A percentile compares a stretch with the other conserved stretches of the same genome.
phyloP scores from a whole-genome alignment of 495 filamentous ascomycete species.

The Daldinia grandis region DNA sequence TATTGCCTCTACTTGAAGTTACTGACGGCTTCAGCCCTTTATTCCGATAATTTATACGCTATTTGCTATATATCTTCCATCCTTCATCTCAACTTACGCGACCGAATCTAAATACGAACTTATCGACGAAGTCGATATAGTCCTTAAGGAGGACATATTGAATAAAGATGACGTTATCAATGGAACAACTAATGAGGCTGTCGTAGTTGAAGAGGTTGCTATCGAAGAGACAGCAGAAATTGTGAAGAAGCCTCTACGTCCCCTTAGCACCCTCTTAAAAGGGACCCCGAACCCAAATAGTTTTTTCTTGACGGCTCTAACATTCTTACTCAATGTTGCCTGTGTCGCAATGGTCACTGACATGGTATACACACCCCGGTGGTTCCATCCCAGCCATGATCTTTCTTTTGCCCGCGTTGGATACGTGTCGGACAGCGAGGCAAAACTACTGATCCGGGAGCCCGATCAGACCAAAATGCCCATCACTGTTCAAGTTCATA shows the following conservation, averaged over 20 bases:
- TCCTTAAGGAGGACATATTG: conserved; percentile 60
- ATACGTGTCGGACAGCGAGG: conserved; percentile 81
- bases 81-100: conserved; percentile 67
- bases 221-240: conserved; percentile 61
- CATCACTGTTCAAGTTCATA: conserved; percentile 67
- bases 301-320: conserved; percentile 63
- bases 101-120: conserved; percentile 67
- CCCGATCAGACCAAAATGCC: conserved; percentile 78
- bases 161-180: conserved; percentile 44
- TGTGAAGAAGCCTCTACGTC: conserved; percentile 51
- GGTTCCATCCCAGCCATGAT: conserved; percentile 73
- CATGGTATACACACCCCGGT: conserved; percentile 72
- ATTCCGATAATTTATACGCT: conserved; percentile 73
- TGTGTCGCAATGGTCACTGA: conserved; percentile 75
- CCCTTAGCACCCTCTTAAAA: conserved; percentile 71
- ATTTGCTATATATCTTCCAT: conserved; percentile 75
- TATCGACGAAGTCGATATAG: conserved; percentile 68
- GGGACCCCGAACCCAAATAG: conserved; percentile 76
- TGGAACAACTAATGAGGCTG: conserved; percentile 40
- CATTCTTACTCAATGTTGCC: conserved; percentile 73
- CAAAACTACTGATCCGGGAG: conserved; percentile 85
- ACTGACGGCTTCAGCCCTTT: conserved; percentile 57
- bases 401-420: conserved; percentile 85
- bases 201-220: conserved; percentile 58
- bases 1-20: neutral